Conservation (phyloP, 257 asterid genomes). For the Solanum rostratum region DNA sequence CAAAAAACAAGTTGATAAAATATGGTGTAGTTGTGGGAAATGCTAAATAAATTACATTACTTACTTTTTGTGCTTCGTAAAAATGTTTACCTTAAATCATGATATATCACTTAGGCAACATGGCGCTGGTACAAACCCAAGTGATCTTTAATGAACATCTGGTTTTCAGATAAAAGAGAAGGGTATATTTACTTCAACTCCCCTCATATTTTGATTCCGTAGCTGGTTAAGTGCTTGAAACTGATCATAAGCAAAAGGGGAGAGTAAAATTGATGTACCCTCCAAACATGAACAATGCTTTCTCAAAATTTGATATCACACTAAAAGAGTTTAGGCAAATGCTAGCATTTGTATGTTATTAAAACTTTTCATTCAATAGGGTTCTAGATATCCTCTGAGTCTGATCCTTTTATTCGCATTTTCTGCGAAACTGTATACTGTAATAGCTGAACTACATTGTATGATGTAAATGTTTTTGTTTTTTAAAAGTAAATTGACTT, state of each 20-base stretch:
- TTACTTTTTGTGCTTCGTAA: neutral
- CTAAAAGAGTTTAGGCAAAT: neutral
- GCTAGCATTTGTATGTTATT: neutral
- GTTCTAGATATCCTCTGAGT: neutral
- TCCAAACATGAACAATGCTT: neutral
- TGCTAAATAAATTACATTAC: neutral
- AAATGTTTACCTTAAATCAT: neutral
- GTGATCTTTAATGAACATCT: neutral
- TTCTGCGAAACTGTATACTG: neutral
- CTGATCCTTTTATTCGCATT: neutral
- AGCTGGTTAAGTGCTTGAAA: neutral
- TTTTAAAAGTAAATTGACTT: neutral
- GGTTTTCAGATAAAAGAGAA: neutral
- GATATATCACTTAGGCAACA: neutral
- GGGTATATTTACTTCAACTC: neutral
- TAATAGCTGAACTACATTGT: neutral
- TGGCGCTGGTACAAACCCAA: neutral
- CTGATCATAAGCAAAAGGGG: neutral
- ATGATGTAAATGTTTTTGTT: neutral
- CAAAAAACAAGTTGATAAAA: neutral
- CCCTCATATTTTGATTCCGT: neutral
- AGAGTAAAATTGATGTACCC: neutral
- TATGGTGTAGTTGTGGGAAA: neutral
- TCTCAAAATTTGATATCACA: neutral
- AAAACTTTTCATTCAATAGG: neutral